A percentile compares a stretch with the other conserved stretches of the same genome.
These are phyloP conservation scores for Yamagishiella unicocca DNA, from an alignment of 139 green algal species.

Conservation along the genomic window DNA sequence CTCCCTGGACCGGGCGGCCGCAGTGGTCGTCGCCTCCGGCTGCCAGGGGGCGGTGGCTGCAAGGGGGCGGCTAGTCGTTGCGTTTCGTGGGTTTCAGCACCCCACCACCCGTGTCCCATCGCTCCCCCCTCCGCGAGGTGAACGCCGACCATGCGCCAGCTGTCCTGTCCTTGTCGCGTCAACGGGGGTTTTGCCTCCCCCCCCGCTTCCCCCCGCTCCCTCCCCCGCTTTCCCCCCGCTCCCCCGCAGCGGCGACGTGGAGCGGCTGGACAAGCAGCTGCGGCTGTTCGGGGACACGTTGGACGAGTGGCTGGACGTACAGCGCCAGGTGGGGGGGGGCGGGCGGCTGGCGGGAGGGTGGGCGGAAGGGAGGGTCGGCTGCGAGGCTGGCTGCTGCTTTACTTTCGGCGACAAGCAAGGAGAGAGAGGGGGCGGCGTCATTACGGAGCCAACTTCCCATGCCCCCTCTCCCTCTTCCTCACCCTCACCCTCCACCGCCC, in stretches of 20 bases:
- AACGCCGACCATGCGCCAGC: too few relatives aligned
- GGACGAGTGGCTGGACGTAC: conserved; percentile 73
- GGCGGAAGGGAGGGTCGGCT: neutral
- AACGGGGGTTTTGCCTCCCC: neutral
- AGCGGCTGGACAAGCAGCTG: conserved; percentile 76
- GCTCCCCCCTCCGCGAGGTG: neutral
- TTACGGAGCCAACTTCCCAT: too few relatives aligned
- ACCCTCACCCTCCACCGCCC: too few relatives aligned
- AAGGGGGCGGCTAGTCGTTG: neutral
- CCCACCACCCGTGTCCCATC: neutral
- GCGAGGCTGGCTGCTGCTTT: too few relatives aligned
- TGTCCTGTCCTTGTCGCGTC: too few relatives aligned
- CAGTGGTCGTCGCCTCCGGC: too few relatives aligned
- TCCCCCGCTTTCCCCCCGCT: neutral
- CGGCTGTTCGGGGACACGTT: conserved; percentile 74
- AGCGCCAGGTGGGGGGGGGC: conserved; percentile 64
- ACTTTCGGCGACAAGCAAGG: too few relatives aligned
- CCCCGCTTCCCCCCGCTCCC: neutral
- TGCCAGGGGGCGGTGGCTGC: neutral
- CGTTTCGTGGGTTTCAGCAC: too few relatives aligned
- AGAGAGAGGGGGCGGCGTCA: too few relatives aligned
- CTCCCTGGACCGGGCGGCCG: too few relatives aligned
- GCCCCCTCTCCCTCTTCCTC: too few relatives aligned
- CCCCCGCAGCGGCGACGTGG: conserved; percentile 67
- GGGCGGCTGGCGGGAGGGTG: neutral